Conservation (phyloP, 495 filamentous ascomycete species). For the Penicillium chermesinum region DNA sequence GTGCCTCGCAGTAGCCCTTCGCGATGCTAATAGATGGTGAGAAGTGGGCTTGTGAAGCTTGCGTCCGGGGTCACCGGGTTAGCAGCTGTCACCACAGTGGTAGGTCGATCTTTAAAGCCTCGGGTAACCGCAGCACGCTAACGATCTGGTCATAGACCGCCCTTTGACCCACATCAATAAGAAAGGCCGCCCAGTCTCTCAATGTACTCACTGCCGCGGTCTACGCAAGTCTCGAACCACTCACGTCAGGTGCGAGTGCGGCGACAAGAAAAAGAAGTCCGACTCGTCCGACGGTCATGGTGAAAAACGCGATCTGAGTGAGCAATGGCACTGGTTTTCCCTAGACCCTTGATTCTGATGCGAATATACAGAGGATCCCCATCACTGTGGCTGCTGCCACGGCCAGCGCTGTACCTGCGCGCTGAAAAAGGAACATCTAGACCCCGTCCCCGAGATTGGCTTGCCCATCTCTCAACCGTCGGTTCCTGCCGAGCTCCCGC, state of each 20-base stretch:
- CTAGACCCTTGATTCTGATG: slow-evolving; percentile 34
- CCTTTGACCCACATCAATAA: slow-evolving; percentile 95
- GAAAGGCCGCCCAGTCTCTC: slow-evolving; percentile 96
- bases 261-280: slow-evolving; percentile 71
- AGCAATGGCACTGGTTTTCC: slow-evolving; percentile 40
- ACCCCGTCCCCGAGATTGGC: slow-evolving; percentile 36
- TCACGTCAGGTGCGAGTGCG: slow-evolving; percentile 96
- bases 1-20: slow-evolving; percentile 37
- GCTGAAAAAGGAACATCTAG: slow-evolving; percentile 83
- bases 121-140: neutral
- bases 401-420: slow-evolving; percentile 89
- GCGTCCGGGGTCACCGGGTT: slow-evolving; percentile 87
- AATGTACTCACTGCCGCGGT: slow-evolving; percentile 94
- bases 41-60: slow-evolving; percentile 91
- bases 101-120: slow-evolving; percentile 43
- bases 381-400: slow-evolving; percentile 80
- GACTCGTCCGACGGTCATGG: slow-evolving; percentile 61
- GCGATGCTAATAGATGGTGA: slow-evolving; percentile 82
- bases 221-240: slow-evolving; percentile 96
- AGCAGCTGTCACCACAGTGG: slow-evolving; percentile 90
- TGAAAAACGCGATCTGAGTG: slow-evolving; percentile 54
- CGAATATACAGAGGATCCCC: slow-evolving; percentile 51
- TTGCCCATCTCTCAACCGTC: slow-evolving; percentile 23
- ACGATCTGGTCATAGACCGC: slow-evolving; percentile 57
- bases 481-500: slow-evolving; percentile 44